Conservation (phyloP, 2,329 filamentous ascomycete species). For the Zasmidium cellare region DNA sequence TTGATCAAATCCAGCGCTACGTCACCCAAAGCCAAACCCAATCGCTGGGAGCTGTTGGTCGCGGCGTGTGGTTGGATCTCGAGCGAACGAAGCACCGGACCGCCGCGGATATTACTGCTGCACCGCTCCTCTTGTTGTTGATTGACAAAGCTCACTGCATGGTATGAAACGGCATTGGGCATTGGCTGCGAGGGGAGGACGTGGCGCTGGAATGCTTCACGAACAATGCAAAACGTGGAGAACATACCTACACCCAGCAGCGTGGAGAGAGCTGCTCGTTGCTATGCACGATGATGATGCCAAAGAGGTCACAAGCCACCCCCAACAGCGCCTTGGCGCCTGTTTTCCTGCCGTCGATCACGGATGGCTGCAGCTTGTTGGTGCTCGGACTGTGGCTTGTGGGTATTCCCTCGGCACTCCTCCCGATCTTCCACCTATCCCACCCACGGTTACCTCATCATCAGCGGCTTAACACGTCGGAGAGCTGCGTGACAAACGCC, state of each 20-base stretch:
- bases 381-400: background rate
- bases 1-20: background rate
- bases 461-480: background rate
- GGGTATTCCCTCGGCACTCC: background rate
- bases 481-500: background rate
- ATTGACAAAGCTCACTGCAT: too few species aligned
- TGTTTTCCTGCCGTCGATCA: background rate
- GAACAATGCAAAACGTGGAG: background rate
- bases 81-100: background rate
- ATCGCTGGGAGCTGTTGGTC: background rate
- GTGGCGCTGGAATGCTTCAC: background rate
- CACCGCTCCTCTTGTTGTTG: too few species aligned
- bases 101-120: too few species aligned
- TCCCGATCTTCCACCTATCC: background rate
- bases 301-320: background rate
- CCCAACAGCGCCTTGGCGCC: too few species aligned
- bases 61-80: background rate
- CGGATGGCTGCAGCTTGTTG: too few species aligned
- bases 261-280: background rate
- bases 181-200: background rate
- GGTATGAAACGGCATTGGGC: too few species aligned
- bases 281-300: background rate
- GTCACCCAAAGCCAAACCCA: background rate
- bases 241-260: background rate
- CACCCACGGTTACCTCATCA: too few species aligned